These are phyloP conservation scores for Mucor saturninus DNA, from an alignment of 371 early-diverging fungal genomes.

Conservation along the genomic window DNA sequence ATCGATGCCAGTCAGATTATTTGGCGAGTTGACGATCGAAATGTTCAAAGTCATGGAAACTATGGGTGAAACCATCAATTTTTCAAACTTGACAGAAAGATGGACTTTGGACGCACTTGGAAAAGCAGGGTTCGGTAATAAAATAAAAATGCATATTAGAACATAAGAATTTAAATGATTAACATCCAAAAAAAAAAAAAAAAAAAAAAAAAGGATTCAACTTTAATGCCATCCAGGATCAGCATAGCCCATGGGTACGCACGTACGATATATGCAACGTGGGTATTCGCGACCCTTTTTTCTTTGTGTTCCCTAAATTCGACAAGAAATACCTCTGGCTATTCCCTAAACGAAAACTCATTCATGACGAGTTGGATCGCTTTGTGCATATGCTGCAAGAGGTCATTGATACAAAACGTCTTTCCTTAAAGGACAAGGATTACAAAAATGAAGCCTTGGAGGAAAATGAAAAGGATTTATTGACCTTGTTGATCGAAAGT, in stretches of 20 bases:
- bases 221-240: slow-evolving; percentile 31
- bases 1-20: slow-evolving; percentile 38
- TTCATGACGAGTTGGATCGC: slow-evolving; percentile 13
- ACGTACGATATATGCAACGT: slow-evolving; percentile 33
- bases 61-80: slow-evolving; percentile 16
- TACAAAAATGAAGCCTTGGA: slow-evolving; percentile 6
- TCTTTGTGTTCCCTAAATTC: slow-evolving; percentile 52
- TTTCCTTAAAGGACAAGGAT: too few species aligned
- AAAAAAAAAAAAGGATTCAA: slow-evolving; percentile 32
- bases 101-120: slow-evolving; percentile 47
- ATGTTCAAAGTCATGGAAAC: slow-evolving; percentile 32
- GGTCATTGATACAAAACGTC: too few species aligned
- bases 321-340: slow-evolving; percentile 33
- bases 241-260: slow-evolving; percentile 27
- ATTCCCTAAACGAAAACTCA: slow-evolving; percentile 11
- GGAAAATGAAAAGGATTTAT: slow-evolving; percentile 25
- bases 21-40: slow-evolving; percentile 32
- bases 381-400: not conserved
- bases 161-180: too few species aligned
- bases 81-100: slow-evolving; percentile 31
- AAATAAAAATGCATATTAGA: too few species aligned
- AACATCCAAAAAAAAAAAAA: not conserved
- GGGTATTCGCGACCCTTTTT: slow-evolving; percentile 38
- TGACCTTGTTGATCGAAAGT: slow-evolving; percentile 26
- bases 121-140: slow-evolving; percentile 41